Conservation (phyloP, 2,329 filamentous ascomycete genomes). For the Cordyceps tenuipes region DNA sequence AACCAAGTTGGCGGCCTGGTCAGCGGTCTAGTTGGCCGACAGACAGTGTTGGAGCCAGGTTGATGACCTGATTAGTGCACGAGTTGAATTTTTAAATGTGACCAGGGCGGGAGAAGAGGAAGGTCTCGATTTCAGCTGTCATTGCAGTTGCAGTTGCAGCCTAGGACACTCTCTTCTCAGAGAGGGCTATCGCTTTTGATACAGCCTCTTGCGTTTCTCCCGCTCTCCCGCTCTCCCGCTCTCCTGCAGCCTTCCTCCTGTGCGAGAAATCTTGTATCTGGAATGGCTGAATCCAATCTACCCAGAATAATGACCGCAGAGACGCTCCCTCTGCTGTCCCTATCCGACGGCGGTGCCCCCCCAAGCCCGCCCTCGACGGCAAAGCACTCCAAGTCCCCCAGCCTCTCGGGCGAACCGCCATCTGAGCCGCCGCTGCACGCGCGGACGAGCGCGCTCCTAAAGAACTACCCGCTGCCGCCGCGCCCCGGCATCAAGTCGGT, state of each 20-base stretch:
- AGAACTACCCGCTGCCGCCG: constrained; percentile 6
- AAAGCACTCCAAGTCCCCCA: constrained; percentile 19
- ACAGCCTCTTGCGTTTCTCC: not conserved
- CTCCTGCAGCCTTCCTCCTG: not conserved
- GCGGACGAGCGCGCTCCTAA: not conserved
- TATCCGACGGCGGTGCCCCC: not conserved
- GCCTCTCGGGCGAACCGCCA: constrained; percentile 17
- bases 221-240: not conserved
- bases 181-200: too few species aligned
- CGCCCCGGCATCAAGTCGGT: constrained; percentile 2
- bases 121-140: too few species aligned
- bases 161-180: too few species aligned
- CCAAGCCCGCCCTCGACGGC: constrained; percentile 3
- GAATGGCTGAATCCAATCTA: not conserved
- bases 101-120: too few species aligned
- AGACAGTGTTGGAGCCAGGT: too few species aligned
- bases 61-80: too few species aligned
- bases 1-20: too few species aligned
- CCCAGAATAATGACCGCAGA: not conserved
- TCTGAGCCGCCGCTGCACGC: not conserved
- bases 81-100: too few species aligned
- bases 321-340: not conserved
- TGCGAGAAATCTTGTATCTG: not conserved
- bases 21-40: too few species aligned
- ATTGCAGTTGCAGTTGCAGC: not conserved